Evolutionary conservation across 192 early-diverging fungal genomes (phyloP).

Genomic region (Chytriomyces sp.): DNA sequence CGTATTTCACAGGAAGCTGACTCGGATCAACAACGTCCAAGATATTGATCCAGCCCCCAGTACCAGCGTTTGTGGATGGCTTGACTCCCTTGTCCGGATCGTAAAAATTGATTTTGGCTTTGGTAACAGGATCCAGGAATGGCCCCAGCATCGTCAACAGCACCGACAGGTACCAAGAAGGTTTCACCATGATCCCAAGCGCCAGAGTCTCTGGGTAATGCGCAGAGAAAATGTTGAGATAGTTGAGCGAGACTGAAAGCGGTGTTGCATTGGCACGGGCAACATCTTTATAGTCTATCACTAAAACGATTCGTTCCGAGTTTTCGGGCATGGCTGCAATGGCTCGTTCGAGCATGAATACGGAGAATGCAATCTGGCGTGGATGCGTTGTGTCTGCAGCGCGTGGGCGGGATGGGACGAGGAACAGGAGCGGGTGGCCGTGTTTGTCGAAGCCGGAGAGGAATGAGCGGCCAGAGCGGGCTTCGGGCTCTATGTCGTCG

Average conservation of each 20-base stretch:
- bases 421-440: slow-evolving; percentile 65
- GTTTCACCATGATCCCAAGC: slow-evolving; percentile 67
- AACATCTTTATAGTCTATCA: slow-evolving; percentile 83
- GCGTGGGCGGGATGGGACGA: slow-evolving; percentile 63
- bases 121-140: slow-evolving; percentile 92
- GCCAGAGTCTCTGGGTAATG: slow-evolving; percentile 68
- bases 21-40: slow-evolving; percentile 56
- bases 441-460: slow-evolving; percentile 63
- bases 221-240: slow-evolving; percentile 74
- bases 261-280: slow-evolving; percentile 71
- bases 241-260: slow-evolving; percentile 48
- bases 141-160: slow-evolving; percentile 80
- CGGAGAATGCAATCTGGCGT: slow-evolving; percentile 73
- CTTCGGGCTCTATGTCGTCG: slow-evolving; percentile 74
- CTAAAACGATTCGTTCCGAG: slow-evolving; percentile 76
- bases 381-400: slow-evolving; percentile 49
- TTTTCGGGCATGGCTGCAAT: slow-evolving; percentile 72
- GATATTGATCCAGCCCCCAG: slow-evolving; percentile 57
- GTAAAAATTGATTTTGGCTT: slow-evolving; percentile 84
- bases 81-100: slow-evolving; percentile 51
- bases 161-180: slow-evolving; percentile 84
- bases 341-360: slow-evolving; percentile 77
- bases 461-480: slow-evolving; percentile 59
- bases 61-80: slow-evolving; percentile 6
- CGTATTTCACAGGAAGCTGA: slow-evolving; percentile 73